Evolutionary conservation across 768 basidiomycete species (phyloP).

Genomic region (Aureoboletus auriporus): DNA sequence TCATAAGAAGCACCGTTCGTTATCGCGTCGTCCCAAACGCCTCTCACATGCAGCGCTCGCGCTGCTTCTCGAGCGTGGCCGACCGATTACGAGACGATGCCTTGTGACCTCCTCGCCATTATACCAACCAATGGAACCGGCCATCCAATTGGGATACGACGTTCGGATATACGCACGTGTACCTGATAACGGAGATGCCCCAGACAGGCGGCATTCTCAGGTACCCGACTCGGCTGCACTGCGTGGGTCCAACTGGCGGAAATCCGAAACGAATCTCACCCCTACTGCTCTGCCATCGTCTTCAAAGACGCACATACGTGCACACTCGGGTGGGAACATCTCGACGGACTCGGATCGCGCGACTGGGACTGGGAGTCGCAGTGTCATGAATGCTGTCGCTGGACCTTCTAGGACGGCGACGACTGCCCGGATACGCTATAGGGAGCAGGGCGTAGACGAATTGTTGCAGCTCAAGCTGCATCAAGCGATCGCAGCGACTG

Average conservation of each 20-base stretch:
- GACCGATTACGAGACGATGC: slow-evolving; percentile 69
- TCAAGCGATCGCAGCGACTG: slow-evolving; percentile 73
- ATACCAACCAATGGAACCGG: slow-evolving; percentile 76
- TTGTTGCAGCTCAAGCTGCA: slow-evolving; percentile 89
- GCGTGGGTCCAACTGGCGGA: slow-evolving; percentile 19
- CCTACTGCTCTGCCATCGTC: background rate
- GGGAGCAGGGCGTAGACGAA: slow-evolving; percentile 95
- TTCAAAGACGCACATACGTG: slow-evolving; percentile 12
- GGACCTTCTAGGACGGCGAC: slow-evolving; percentile 15
- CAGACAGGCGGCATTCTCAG: slow-evolving; percentile 41
- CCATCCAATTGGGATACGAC: slow-evolving; percentile 71
- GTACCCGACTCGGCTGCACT: slow-evolving; percentile 10
- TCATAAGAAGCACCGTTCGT: slow-evolving; percentile 49
- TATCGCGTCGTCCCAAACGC: slow-evolving; percentile 40
- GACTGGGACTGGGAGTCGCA: slow-evolving; percentile 5
- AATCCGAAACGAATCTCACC: slow-evolving; percentile 11
- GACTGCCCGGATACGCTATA: slow-evolving; percentile 52
- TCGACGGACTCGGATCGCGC: slow-evolving; percentile 27
- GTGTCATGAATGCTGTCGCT: slow-evolving; percentile 8
- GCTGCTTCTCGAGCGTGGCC: slow-evolving; percentile 77
- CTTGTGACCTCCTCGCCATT: slow-evolving; percentile 80
- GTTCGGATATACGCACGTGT: slow-evolving; percentile 68
- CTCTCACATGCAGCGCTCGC: slow-evolving; percentile 76
- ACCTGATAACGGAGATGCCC: slow-evolving; percentile 61
- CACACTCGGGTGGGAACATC: slow-evolving; percentile 17